Percentiles rank a stretch among this genome's conserved stretches.
Conservation (phyloP, 768 basidiomycete genomes). For the Tricholoma matsutake region DNA sequence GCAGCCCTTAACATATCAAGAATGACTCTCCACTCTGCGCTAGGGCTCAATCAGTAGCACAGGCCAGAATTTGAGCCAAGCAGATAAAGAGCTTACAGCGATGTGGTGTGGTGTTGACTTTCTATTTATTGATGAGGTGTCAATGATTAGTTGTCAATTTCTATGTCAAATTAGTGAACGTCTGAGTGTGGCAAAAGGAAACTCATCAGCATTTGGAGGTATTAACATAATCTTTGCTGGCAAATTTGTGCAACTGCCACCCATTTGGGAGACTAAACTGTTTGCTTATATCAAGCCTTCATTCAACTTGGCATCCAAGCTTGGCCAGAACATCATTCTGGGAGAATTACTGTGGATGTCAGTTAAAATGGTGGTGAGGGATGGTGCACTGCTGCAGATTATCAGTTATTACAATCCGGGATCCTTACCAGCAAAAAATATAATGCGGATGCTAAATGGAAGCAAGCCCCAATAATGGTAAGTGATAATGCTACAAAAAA, state of each 20-base stretch:
- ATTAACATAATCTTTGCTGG: background rate
- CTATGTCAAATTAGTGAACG: background rate
- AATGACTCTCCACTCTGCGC: background rate
- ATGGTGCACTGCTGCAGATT: background rate
- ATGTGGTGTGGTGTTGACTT: constrained; percentile 22
- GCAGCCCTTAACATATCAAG: background rate
- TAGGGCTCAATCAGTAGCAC: background rate
- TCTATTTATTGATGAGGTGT: background rate
- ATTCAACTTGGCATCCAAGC: background rate
- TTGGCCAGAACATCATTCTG: background rate
- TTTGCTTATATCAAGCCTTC: background rate
- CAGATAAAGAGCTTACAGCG: background rate
- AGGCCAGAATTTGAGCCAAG: background rate
- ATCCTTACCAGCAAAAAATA: background rate
- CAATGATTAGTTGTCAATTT: background rate
- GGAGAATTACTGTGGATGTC: background rate
- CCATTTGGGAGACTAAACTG: background rate
- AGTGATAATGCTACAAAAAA: constrained; percentile 7
- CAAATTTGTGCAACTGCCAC: background rate
- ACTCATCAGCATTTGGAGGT: background rate
- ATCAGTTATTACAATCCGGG: background rate
- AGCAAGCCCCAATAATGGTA: constrained; percentile 2
- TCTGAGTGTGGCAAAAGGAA: background rate
- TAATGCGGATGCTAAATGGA: background rate
- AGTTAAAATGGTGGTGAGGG: background rate